phyloP scores from a whole-genome alignment of 2,329 filamentous ascomycete species.

The Fusarium setosum region DNA sequence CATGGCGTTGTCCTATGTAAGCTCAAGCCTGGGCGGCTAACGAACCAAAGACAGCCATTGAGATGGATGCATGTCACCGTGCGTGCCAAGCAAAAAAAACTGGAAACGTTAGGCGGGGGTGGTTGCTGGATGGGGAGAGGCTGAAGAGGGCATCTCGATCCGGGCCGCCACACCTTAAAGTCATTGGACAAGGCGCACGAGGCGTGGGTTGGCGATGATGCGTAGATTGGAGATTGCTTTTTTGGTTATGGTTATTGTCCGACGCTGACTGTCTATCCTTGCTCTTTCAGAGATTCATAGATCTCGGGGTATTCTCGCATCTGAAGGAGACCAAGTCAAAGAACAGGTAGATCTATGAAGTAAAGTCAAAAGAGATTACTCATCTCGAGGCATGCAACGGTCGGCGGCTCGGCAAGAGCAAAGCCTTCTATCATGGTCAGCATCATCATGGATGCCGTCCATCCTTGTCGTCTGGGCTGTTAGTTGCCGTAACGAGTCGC shows the following conservation, averaged over 20 bases:
- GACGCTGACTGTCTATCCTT: background rate
- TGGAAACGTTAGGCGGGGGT: too few relatives aligned
- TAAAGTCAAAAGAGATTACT: background rate
- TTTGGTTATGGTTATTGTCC: background rate
- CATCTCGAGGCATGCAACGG: background rate
- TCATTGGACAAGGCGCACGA: slow-evolving; percentile 22
- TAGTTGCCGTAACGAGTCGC: background rate
- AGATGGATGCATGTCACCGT: too few relatives aligned
- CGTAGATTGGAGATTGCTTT: slow-evolving; percentile 28
- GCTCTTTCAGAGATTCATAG: too few relatives aligned
- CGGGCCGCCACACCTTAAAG: slow-evolving; percentile 30
- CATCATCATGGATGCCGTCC: slow-evolving; percentile 22
- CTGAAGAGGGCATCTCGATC: slow-evolving; percentile 31
- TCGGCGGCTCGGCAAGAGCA: background rate
- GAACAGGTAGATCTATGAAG: background rate
- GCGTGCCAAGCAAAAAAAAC: background rate
- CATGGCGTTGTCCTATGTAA: too few relatives aligned
- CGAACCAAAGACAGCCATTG: background rate
- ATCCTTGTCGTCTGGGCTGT: background rate
- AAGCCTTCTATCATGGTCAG: slow-evolving; percentile 1
- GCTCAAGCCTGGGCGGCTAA: background rate
- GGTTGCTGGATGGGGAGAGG: too few relatives aligned
- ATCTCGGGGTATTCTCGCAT: background rate
- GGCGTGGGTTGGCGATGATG: slow-evolving; percentile 33
- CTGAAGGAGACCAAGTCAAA: too few relatives aligned